Percentiles rank a stretch among this genome's conserved stretches.
These are phyloP conservation scores for Scleroderma citrinum DNA, from an alignment of 768 basidiomycete genomes.

Conservation along the genomic window DNA sequence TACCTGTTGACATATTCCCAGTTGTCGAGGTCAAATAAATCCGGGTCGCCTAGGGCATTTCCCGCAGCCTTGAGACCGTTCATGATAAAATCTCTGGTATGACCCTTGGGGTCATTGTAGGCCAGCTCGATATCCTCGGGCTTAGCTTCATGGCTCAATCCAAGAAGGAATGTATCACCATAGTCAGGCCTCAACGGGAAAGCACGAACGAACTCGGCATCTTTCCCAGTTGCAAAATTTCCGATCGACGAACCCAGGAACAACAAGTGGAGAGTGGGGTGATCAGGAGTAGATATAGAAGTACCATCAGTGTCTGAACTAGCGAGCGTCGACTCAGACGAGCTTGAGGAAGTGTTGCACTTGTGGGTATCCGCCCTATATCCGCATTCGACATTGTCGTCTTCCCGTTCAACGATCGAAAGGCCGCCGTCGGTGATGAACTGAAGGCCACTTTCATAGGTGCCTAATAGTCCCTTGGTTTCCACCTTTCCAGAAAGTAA, in stretches of 20 bases:
- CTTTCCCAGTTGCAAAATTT: conserved; percentile 74
- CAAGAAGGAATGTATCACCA: conserved; percentile 82
- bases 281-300: conserved; percentile 44
- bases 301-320: conserved; percentile 1
- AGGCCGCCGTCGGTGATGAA: conserved; percentile 52
- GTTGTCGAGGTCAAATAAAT: conserved; percentile 54
- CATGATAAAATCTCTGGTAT: conserved; percentile 76
- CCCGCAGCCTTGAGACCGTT: conserved; percentile 76
- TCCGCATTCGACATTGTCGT: no score
- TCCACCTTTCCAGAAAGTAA: conserved; percentile 65
- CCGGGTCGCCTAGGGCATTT: conserved; percentile 58
- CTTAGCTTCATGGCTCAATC: conserved; percentile 80
- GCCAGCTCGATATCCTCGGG: conserved; percentile 68
- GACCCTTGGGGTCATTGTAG: conserved; percentile 77
- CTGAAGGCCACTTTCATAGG: conserved; percentile 84
- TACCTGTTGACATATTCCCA: conserved; percentile 69
- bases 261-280: conserved; percentile 69
- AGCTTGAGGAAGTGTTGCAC: conserved; percentile 36
- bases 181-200: conserved; percentile 70
- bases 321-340: conserved; percentile 26
- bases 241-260: conserved; percentile 92
- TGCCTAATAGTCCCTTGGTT: conserved; percentile 84
- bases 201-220: conserved; percentile 65
- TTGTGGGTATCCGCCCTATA: conserved; percentile 8
- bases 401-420: conserved; percentile 3